Conservation (phyloP, 495 filamentous ascomycete species). For the Penicillium lividum region DNA sequence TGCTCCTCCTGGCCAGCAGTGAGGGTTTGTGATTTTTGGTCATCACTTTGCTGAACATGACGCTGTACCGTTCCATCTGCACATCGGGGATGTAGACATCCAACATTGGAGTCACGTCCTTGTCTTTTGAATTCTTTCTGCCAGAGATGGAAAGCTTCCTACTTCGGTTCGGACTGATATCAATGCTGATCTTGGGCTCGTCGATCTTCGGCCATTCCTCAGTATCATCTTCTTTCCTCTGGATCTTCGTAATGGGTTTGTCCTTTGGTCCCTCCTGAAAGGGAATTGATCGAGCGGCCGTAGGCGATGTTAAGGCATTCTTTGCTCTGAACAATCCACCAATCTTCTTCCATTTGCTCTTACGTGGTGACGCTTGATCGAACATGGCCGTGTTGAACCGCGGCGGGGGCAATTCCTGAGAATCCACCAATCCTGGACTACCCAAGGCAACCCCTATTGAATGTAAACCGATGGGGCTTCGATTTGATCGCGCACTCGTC, state of each 20-base stretch:
- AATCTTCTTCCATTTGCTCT: conserved; percentile 61
- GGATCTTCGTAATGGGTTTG: not conserved
- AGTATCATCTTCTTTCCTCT: conserved; percentile 10
- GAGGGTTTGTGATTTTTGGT: conserved; percentile 43
- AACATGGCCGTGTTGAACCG: conserved; percentile 22
- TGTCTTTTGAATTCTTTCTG: conserved; percentile 17
- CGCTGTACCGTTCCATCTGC: conserved; percentile 84
- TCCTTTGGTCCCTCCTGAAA: conserved; percentile 2
- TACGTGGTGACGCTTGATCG: conserved; percentile 35
- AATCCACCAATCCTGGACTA: conserved; percentile 46
- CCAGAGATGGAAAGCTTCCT: conserved; percentile 22
- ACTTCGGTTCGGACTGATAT: conserved; percentile 10
- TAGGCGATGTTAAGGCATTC: conserved; percentile 28
- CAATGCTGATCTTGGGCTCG: conserved; percentile 10
- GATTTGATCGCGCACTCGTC: conserved; percentile 10
- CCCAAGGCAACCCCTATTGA: conserved; percentile 57
- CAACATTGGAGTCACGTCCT: conserved; percentile 41
- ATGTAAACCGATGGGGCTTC: conserved; percentile 27
- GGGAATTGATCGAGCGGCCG: conserved; percentile 9
- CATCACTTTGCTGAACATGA: conserved; percentile 88
- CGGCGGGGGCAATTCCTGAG: conserved; percentile 23
- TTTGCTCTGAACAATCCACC: conserved; percentile 53
- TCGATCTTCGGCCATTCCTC: conserved; percentile 39
- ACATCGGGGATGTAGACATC: conserved; percentile 80
- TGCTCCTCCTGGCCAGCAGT: conserved; percentile 67